Evolutionary conservation across 129 eudicot genomes (phyloP), one percentile per base, ranked within the genome.

Genomic region (Flaveria robusta): DNA sequence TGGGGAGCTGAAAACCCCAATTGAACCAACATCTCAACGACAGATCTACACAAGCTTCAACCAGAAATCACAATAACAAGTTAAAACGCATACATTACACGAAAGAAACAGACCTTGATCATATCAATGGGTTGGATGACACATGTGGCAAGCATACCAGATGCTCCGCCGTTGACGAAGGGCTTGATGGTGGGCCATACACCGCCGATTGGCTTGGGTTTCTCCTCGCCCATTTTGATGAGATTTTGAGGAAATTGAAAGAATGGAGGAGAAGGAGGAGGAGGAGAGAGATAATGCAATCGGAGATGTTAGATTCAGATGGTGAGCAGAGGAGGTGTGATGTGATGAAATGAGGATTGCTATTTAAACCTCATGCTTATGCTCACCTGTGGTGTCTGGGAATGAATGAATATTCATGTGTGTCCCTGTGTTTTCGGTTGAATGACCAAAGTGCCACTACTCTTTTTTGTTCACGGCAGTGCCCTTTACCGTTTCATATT

Each of bases 81-180:
- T 55, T 56, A 12, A 55, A 43, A 56, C 9, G 37, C 63, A 46
- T 7, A 47, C 14, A 26, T 63, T 45, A 43, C n/a, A 13, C 39
- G 19, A 58, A 0, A 19, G 12, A 20, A n/a, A 60, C 43, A 69
- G 12, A 92, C 98, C 98, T 93, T 93, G 83, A 93, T 83, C 98
- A 93, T 93, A 77, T 93, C 98, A 74, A 93, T 83, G 23, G 98
- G 98, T 47, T 93, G 98, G 62, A 93, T 88, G 41, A 93, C 98
- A 73, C 91, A 90, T 34, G 95, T 93, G 43, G 98, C 95, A 15
- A 91, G 89, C 98, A 93, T 93, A 59, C 98, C 98, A 66, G 98
- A 90, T 26, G 85, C 85, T 39, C 98, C 98, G 64, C 98, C 98
- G 77, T 93, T 93, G 9, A 84, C 91, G 39, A 93, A 93, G 12